phyloP scores from a whole-genome alignment of 73 alveolate genomes.

The Blepharisma stoltei region DNA sequence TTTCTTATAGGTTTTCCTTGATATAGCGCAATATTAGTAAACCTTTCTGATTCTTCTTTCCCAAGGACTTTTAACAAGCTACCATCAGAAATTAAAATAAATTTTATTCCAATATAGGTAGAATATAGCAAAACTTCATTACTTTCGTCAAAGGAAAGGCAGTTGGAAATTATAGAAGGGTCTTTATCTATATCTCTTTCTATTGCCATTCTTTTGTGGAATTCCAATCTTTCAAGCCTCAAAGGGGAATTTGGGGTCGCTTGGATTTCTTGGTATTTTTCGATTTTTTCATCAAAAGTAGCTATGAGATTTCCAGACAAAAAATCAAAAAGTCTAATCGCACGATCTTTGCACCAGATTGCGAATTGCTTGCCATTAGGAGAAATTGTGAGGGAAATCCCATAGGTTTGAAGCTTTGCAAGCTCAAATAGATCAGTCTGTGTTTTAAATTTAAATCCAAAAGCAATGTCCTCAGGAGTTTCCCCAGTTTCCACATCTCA shows the following conservation, averaged over 20 bases:
- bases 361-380: conserved; percentile 37
- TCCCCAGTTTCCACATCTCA: conserved; percentile 75
- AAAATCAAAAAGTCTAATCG: conserved; percentile 43
- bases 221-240: conserved; percentile 56
- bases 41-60: conserved; percentile 78
- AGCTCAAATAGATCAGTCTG: conserved; percentile 84
- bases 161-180: conserved; percentile 38
- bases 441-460: conserved; percentile 56
- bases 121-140: conserved; percentile 69
- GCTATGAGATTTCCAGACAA: conserved; percentile 50
- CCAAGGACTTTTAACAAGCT: conserved; percentile 70
- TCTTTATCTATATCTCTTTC: conserved; percentile 59
- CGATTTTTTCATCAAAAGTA: conserved; percentile 42
- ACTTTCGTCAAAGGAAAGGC: conserved; percentile 77
- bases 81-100: conserved; percentile 46
- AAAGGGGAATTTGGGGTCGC: conserved; percentile 27
- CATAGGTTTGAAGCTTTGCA: conserved; percentile 41
- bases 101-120: conserved; percentile 76
- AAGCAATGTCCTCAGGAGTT: conserved; percentile 45
- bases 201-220: conserved; percentile 57
- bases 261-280: conserved; percentile 39
- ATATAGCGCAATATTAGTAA: conserved; percentile 61
- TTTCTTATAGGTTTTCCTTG: conserved; percentile 83
- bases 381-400: conserved; percentile 41
- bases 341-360: conserved; percentile 41